Percentiles rank a stretch among this genome's conserved stretches.
These are phyloP conservation scores for Halophytophthora batemanensis DNA, from an alignment of 352 stramenopile genomes.

Conservation along the genomic window DNA sequence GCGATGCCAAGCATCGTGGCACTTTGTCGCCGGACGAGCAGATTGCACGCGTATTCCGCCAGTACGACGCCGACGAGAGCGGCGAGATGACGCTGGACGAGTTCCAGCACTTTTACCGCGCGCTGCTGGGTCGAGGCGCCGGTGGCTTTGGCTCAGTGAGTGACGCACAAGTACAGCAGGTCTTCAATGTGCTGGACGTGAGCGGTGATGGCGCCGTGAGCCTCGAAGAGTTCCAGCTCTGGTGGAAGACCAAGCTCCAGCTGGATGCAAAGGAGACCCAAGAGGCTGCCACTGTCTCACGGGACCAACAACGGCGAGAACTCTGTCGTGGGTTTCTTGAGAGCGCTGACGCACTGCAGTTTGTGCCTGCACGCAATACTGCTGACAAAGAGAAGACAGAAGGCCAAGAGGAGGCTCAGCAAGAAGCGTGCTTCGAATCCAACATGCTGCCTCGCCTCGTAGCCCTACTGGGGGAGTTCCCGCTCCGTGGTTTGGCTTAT, in stretches of 20 bases:
- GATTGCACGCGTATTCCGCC: slow-evolving; percentile 60
- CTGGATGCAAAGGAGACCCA: slow-evolving; percentile 50
- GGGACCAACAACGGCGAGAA: slow-evolving; percentile 15
- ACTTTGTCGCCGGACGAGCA: slow-evolving; percentile 41
- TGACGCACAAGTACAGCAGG: slow-evolving; percentile 39
- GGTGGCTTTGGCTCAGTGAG: slow-evolving; percentile 12
- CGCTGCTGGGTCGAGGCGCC: slow-evolving; percentile 32
- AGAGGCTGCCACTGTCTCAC: slow-evolving; percentile 23
- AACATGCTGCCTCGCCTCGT: slow-evolving; percentile 57
- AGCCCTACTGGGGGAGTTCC: slow-evolving; percentile 43
- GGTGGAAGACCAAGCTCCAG: slow-evolving; percentile 69
- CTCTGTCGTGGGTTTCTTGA: slow-evolving; percentile 42
- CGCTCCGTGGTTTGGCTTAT: slow-evolving; percentile 48
- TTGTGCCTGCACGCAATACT: background rate
- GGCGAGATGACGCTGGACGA: slow-evolving; percentile 53
- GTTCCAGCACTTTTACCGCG: slow-evolving; percentile 56
- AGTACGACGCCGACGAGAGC: slow-evolving; percentile 70
- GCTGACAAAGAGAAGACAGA: background rate
- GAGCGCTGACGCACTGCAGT: slow-evolving; percentile 33
- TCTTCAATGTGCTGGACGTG: slow-evolving; percentile 60
- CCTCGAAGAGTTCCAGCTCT: slow-evolving; percentile 71
- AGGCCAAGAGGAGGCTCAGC: background rate
- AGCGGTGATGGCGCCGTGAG: slow-evolving; percentile 63
- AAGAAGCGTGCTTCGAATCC: slow-evolving; percentile 42
- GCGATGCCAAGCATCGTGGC: slow-evolving; percentile 1